Base-by-base conservation (phyloP, 176 grass and related monocot species). In the Guadua angustifolia region DNA sequence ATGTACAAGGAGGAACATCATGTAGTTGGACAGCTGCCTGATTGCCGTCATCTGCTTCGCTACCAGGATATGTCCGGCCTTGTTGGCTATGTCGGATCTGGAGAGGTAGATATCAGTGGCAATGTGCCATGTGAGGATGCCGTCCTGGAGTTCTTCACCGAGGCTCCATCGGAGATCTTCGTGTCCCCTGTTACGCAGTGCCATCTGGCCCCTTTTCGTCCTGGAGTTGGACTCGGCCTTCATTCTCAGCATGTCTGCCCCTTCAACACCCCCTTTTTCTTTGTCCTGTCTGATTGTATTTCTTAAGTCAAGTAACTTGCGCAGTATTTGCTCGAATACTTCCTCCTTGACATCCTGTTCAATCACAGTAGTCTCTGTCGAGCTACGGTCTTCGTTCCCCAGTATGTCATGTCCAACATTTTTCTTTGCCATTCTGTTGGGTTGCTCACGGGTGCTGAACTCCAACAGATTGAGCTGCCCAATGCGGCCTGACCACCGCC, bases 131-230 rank as follows among this genome's bases (percentile, higher is more conserved):
- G 5, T 55, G 63, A 80, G 26, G 21, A 80, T 80, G 63, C 47
- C 64, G 21, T 6, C 18, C 16, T 80, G 78, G 46, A 80, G 46
- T 14, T 80, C 78, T 0, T 52, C 6, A 21, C 60, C 78, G 14
- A 80, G 57, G 44, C 44, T 64, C 4, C 5, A 9, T 4, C 44
- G 42, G 26, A 83, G 19, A 7, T 38, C 43, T 0, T 12, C 0
- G 8, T 5, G 4, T n/a, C 3, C 0, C 0, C 0, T 0, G 0
- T 1, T 0, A 0, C 0, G 0, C n/a, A 78, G 21, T 2, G 75
- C n/a, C n/a, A 18, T 0, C 39, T 78, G 22, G 0, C 75, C 75
- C 22, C 75, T 8, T 13, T 25, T 47, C n/a, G 43, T 26, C 68
- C 68, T 45, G 0, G 1, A 11, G 1, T 25, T 45, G 0, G 1